Percentiles rank a stretch among this genome's conserved stretches.
These are phyloP conservation scores for Debaryomyces nepalensis DNA, from an alignment of 1,139 yeast species.

Conservation along the genomic window DNA sequence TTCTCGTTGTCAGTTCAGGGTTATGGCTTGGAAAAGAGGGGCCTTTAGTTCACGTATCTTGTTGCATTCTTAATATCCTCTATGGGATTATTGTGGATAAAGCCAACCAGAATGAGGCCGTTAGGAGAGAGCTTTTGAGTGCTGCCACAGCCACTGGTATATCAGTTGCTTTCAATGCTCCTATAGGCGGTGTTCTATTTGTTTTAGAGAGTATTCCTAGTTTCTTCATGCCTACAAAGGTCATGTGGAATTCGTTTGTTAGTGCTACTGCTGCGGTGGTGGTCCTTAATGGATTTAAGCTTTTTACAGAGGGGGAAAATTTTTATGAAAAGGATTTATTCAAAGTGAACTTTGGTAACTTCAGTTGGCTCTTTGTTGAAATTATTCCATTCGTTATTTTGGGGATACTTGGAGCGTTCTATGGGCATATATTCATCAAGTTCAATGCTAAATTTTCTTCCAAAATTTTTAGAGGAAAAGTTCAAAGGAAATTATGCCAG, in stretches of 20 bases:
- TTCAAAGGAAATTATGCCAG: slow-evolving; percentile 26
- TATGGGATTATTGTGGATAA: slow-evolving; percentile 44
- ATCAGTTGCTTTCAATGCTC: slow-evolving; percentile 91
- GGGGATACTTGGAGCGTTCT: slow-evolving; percentile 71
- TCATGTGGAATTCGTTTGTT: slow-evolving; percentile 84
- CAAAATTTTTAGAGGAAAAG: slow-evolving; percentile 22
- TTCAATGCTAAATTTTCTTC: slow-evolving; percentile 45
- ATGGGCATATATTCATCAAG: slow-evolving; percentile 59
- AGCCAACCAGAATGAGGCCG: slow-evolving; percentile 50
- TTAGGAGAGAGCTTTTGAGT: slow-evolving; percentile 65
- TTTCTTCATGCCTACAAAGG: slow-evolving; percentile 62
- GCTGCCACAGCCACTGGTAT: slow-evolving; percentile 96
- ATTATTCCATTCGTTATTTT: slow-evolving; percentile 67
- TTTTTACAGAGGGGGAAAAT: slow-evolving; percentile 61
- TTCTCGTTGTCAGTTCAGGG: slow-evolving; percentile 78
- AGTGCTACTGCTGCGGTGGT: slow-evolving; percentile 78
- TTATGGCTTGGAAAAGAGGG: slow-evolving; percentile 94
- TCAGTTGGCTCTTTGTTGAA: slow-evolving; percentile 76
- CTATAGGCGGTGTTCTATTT: slow-evolving; percentile 92
- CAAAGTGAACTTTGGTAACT: slow-evolving; percentile 64
- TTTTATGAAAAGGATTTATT: slow-evolving; percentile 62
- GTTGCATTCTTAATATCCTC: slow-evolving; percentile 54
- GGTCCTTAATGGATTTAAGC: slow-evolving; percentile 57
- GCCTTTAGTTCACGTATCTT: slow-evolving; percentile 86
- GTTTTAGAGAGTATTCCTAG: slow-evolving; percentile 75